Conservation (phyloP, 441 rosid genomes). For the Breynia disticha region DNA sequence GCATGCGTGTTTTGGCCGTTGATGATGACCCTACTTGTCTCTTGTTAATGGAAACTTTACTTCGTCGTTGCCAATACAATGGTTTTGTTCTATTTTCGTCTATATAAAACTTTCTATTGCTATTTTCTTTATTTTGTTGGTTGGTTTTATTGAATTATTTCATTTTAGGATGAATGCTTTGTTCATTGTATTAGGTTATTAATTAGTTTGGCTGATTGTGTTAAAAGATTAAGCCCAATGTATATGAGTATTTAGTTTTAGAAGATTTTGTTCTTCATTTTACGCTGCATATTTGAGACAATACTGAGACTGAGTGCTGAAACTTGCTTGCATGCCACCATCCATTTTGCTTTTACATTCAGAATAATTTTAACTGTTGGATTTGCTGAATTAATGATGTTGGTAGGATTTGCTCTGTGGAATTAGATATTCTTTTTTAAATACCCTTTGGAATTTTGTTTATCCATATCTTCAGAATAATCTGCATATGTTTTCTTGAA, state of each 20-base stretch:
- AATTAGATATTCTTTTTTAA: too few relatives aligned
- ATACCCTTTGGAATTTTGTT: not conserved
- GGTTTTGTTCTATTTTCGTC: constrained; percentile 40
- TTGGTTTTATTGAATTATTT: constrained; percentile 7
- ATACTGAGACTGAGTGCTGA: too few relatives aligned
- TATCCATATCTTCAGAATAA: constrained; percentile 7
- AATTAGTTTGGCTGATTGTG: too few relatives aligned
- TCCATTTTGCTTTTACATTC: constrained; percentile 1
- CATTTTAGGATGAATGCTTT: too few relatives aligned
- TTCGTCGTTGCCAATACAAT: constrained; percentile 67
- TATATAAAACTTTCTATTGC: not conserved
- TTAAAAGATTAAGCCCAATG: not conserved
- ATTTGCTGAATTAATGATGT: constrained; percentile 3
- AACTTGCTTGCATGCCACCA: constrained; percentile 4
- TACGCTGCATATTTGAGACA: constrained; percentile 6
- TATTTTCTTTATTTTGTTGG: not conserved
- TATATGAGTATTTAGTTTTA: constrained; percentile 2
- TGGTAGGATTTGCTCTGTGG: constrained; percentile 4
- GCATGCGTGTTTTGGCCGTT: constrained; percentile 93
- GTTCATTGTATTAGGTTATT: constrained; percentile 6
- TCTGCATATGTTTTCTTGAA: not conserved
- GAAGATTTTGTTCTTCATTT: constrained; percentile 17
- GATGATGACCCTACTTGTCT: constrained; percentile 90
- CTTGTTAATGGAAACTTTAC: constrained; percentile 50
- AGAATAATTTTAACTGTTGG: constrained; percentile 10